These are phyloP conservation scores for Backusella westeae DNA, from an alignment of 192 early-diverging fungal species.

Conservation along the genomic window DNA sequence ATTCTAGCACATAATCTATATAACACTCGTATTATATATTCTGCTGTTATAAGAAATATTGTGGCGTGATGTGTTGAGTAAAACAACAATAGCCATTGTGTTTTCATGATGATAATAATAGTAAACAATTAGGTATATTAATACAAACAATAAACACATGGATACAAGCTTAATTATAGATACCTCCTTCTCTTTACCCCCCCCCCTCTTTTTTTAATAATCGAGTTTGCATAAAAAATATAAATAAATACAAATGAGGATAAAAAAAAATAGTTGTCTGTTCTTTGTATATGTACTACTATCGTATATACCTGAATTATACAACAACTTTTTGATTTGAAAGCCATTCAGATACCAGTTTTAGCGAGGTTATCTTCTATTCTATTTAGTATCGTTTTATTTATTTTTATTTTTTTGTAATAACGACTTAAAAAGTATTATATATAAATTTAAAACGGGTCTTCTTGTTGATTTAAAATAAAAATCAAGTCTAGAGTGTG, in stretches of 20 bases:
- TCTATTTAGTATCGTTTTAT: neutral
- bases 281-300: neutral
- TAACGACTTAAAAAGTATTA: neutral
- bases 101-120: neutral
- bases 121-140: neutral
- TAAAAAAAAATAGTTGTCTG: neutral
- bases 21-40: too few species aligned
- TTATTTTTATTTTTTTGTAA: neutral
- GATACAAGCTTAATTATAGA: neutral
- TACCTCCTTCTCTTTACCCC: neutral
- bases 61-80: neutral
- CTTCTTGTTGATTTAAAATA: neutral
- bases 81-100: neutral
- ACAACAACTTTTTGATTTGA: neutral
- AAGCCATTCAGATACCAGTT: neutral
- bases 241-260: neutral
- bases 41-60: neutral
- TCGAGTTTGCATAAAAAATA: neutral
- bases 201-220: neutral
- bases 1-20: neutral
- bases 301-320: too few species aligned
- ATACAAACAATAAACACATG: neutral
- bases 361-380: neutral
- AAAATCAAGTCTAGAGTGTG: neutral
- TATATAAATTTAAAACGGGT: constrained; percentile 3